Conservation (phyloP, 179 eudicot species). For the Camellia oleifera region DNA sequence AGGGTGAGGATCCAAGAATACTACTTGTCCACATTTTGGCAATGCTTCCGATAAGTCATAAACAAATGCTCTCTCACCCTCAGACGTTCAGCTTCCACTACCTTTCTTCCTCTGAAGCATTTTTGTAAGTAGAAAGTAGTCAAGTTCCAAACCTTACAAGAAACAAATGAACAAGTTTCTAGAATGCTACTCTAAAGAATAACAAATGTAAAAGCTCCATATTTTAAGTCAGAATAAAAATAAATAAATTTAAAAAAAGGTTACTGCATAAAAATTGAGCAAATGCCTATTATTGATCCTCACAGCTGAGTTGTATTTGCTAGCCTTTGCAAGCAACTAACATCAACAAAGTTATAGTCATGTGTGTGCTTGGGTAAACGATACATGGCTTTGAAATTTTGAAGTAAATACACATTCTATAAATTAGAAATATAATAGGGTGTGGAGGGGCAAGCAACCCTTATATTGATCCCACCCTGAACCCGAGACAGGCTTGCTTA, state of each 20-base stretch:
- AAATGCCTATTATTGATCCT: not conserved
- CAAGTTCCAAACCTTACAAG: slow-evolving; percentile 17
- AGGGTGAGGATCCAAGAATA: not conserved
- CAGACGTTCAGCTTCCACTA: slow-evolving; percentile 62
- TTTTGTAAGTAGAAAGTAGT: slow-evolving; percentile 52
- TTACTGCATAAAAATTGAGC: not conserved
- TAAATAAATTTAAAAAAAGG: no score
- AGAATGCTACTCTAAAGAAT: not conserved
- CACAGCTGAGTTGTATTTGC: no score
- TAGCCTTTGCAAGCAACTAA: no score
- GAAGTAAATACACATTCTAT: no score
- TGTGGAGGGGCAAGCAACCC: no score
- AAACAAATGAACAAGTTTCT: slow-evolving; percentile 7
- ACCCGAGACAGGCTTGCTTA: no score
- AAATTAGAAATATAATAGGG: no score
- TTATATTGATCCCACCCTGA: no score
- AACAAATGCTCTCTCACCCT: slow-evolving; percentile 69
- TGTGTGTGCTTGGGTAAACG: not conserved
- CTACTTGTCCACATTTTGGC: slow-evolving; percentile 75
- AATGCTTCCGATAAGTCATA: slow-evolving; percentile 54
- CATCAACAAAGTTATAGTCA: no score
- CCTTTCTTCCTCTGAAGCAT: slow-evolving; percentile 96
- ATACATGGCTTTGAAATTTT: no score
- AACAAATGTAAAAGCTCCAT: not conserved
- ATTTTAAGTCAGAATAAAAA: not conserved